Evolutionary conservation across 2,329 filamentous ascomycete genomes (phyloP).

Genomic region (Verticillium albo-atrum): DNA sequence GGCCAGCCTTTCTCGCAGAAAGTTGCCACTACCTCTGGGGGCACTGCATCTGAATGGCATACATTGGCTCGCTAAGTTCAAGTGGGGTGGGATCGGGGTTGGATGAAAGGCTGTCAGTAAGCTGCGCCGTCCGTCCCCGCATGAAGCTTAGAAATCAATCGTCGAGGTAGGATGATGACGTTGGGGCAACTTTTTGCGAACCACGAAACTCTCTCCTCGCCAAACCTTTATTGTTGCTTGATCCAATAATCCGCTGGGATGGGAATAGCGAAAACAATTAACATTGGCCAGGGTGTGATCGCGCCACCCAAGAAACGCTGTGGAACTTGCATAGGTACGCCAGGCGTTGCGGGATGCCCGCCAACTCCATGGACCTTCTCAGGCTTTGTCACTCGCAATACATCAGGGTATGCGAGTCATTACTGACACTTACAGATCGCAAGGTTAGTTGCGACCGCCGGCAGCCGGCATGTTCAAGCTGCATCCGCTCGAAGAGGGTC

Average conservation of each 20-base stretch:
- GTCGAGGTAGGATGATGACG: too few species aligned
- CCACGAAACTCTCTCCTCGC: neutral
- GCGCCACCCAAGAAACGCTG: neutral
- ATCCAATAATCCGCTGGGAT: too few species aligned
- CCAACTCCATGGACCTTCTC: too few species aligned
- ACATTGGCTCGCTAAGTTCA: neutral
- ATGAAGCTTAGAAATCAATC: neutral
- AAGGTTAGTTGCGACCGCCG: conserved; percentile 3
- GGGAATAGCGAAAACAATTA: too few species aligned
- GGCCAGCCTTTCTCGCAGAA: neutral
- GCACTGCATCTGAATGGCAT: neutral
- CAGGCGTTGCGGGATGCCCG: too few species aligned
- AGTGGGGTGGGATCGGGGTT: neutral
- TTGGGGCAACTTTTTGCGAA: neutral
- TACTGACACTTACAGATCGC: too few species aligned
- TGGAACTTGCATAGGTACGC: conserved; percentile 3
- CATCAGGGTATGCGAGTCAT: too few species aligned
- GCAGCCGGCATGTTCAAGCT: conserved; percentile 15
- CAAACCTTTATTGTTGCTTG: neutral
- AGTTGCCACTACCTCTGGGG: neutral
- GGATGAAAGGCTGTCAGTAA: too few species aligned
- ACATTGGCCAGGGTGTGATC: neutral
- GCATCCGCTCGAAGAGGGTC: conserved; percentile 11
- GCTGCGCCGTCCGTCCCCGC: neutral
- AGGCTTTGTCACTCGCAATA: too few species aligned